These are phyloP conservation scores for Seminavis robusta DNA, from an alignment of 108 stramenopile genomes.

Conservation along the genomic window DNA sequence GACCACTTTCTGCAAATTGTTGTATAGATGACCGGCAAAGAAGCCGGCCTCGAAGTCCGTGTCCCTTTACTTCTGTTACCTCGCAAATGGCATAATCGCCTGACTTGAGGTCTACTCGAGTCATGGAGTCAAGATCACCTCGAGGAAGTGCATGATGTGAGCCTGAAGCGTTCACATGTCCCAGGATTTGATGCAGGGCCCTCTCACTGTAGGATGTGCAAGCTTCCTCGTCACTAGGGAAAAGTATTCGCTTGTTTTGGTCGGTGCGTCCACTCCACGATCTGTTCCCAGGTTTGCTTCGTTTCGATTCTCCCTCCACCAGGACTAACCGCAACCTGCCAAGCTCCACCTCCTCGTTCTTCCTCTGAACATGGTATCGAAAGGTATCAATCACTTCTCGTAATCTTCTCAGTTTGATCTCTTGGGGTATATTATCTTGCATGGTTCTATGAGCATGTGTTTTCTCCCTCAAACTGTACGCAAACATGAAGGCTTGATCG, in stretches of 20 bases:
- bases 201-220: too few species aligned
- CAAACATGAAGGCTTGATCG: constrained; percentile 97
- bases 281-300: constrained; percentile 28
- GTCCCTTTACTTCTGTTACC: constrained; percentile 75
- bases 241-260: constrained; percentile 76
- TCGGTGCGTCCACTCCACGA: constrained; percentile 75
- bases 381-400: constrained; percentile 80
- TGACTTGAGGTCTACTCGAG: constrained; percentile 20
- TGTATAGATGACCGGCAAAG: constrained; percentile 56
- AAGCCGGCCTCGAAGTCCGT: constrained; percentile 65
- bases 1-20: constrained; percentile 11
- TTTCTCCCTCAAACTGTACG: constrained; percentile 91
- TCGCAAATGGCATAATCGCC: constrained; percentile 83
- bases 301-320: constrained; percentile 80
- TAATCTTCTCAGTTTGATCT: constrained; percentile 84
- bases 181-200: too few species aligned
- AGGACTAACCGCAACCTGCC: constrained; percentile 73
- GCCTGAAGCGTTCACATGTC: too few species aligned
- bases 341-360: constrained; percentile 69
- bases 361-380: constrained; percentile 56
- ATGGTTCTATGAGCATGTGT: constrained; percentile 93
- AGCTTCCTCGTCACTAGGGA: constrained; percentile 24
- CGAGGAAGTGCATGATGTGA: too few species aligned
- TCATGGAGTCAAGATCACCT: neutral
- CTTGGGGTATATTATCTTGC: constrained; percentile 92